Percentiles rank a stretch among this genome's conserved stretches.
phyloP scores from a whole-genome alignment of 179 eudicot genomes.

The Beta corolliflora region DNA sequence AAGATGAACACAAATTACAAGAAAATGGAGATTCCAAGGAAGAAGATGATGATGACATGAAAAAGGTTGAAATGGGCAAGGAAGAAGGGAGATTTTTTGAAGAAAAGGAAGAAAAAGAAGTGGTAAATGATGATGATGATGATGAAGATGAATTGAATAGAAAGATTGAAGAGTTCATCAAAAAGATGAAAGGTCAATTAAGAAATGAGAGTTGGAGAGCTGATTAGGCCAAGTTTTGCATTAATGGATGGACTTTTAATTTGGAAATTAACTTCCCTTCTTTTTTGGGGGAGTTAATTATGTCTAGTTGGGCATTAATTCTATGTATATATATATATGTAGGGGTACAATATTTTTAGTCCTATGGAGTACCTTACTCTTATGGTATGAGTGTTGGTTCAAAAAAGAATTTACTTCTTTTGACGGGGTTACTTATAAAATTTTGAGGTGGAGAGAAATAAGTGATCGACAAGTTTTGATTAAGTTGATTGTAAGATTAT shows the following conservation, averaged over 20 bases:
- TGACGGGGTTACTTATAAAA: too few species aligned
- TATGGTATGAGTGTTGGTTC: too few species aligned
- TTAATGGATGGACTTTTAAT: not conserved
- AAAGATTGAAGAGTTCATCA: conserved; percentile 35
- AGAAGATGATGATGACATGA: not conserved
- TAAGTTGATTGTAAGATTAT: too few species aligned
- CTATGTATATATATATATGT: not conserved
- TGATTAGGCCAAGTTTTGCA: not conserved
- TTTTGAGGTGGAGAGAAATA: too few species aligned
- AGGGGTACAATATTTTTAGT: too few species aligned
- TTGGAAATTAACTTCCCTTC: not conserved
- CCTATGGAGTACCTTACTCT: too few species aligned
- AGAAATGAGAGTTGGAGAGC: conserved; percentile 15
- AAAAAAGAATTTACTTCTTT: too few species aligned
- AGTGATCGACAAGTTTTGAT: too few species aligned
- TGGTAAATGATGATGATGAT: not conserved
- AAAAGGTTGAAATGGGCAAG: not conserved
- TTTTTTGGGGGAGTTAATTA: not conserved
- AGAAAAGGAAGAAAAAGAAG: not conserved
- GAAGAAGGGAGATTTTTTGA: not conserved
- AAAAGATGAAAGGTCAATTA: conserved; percentile 29
- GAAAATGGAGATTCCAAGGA: not conserved
- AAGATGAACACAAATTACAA: not conserved
- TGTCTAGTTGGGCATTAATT: not conserved
- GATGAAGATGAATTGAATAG: conserved; percentile 32